Evolutionary conservation across 2,329 filamentous ascomycete genomes (phyloP).

Genomic region (Davidsoniella eucalypti): DNA sequence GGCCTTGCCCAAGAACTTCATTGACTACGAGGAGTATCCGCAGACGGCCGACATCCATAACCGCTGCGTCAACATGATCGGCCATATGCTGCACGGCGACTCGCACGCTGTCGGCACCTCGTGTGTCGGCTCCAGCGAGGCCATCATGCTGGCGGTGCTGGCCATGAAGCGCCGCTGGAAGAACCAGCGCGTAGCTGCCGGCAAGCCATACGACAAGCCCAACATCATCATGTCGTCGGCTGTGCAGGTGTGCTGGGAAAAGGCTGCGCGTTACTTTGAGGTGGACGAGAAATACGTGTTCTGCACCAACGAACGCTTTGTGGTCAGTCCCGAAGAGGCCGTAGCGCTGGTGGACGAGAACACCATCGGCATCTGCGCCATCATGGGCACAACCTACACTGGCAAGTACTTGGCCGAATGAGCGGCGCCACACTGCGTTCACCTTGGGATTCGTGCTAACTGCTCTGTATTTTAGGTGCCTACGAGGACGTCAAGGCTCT

Average conservation of each 20-base stretch:
- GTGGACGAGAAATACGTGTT: slow-evolving; percentile 73
- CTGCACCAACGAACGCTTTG: slow-evolving; percentile 43
- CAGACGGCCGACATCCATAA: slow-evolving; percentile 76
- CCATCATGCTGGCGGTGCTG: slow-evolving; percentile 65
- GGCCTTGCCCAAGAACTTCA: slow-evolving; percentile 87
- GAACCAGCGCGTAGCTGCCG: slow-evolving; percentile 66
- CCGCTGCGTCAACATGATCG: slow-evolving; percentile 84
- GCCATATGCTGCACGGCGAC: slow-evolving; percentile 62
- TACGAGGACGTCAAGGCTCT: slow-evolving; percentile 89
- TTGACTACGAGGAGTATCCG: slow-evolving; percentile 75
- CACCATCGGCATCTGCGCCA: slow-evolving; percentile 80
- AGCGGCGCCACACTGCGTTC: background rate
- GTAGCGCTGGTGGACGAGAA: slow-evolving; percentile 48
- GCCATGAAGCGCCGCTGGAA: slow-evolving; percentile 96
- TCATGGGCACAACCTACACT: slow-evolving; percentile 86
- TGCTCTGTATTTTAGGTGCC: slow-evolving; percentile 27
- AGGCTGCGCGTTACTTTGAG: slow-evolving; percentile 78
- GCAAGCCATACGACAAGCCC: slow-evolving; percentile 63
- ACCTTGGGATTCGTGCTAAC: background rate
- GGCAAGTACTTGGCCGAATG: slow-evolving; percentile 25
- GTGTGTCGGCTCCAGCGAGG: slow-evolving; percentile 78
- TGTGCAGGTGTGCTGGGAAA: slow-evolving; percentile 96
- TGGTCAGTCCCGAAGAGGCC: slow-evolving; percentile 46
- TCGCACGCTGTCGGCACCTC: slow-evolving; percentile 67
- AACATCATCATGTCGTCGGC: slow-evolving; percentile 91